These are phyloP conservation scores for Epichloe amarillans DNA, from an alignment of 2,329 filamentous ascomycete genomes.

Conservation along the genomic window DNA sequence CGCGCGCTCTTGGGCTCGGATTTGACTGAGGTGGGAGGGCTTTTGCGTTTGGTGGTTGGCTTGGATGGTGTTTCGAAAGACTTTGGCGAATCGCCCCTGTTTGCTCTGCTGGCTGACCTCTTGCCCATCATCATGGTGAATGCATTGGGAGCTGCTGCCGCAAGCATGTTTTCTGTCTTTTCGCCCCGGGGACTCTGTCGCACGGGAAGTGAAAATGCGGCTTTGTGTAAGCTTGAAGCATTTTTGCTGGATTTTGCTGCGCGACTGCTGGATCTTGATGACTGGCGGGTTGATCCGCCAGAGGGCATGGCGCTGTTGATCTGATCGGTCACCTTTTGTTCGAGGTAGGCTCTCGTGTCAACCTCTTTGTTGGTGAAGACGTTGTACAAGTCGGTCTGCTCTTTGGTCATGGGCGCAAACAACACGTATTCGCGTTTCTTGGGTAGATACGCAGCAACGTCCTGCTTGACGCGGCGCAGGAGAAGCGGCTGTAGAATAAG, in stretches of 20 bases:
- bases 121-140: conserved; percentile 43
- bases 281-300: conserved; percentile 17
- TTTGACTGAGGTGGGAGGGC: conserved; percentile 16
- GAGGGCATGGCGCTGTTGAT: conserved; percentile 28
- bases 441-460: conserved; percentile 82
- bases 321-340: conserved; percentile 60
- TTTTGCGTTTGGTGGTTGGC: conserved; percentile 20
- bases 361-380: conserved; percentile 42
- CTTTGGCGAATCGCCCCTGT: conserved; percentile 13
- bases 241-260: conserved; percentile 8
- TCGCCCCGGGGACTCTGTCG: conserved; percentile 23
- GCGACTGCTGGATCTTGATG: conserved; percentile 27
- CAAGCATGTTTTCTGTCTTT: conserved; percentile 12
- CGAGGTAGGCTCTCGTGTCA: conserved; percentile 62
- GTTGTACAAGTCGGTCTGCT: conserved; percentile 83
- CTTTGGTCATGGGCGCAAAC: conserved; percentile 80
- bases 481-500: conserved; percentile 85
- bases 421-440: conserved; percentile 95
- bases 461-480: conserved; percentile 76
- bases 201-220: conserved; percentile 18
- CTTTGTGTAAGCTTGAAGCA: conserved; percentile 6
- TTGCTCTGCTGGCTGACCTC: conserved; percentile 12
- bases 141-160: conserved; percentile 25
- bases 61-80: conserved; percentile 10
- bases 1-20: conserved; percentile 54